Conservation (phyloP, 805 yeast genomes). For the Cyberlindnera meyerae region DNA sequence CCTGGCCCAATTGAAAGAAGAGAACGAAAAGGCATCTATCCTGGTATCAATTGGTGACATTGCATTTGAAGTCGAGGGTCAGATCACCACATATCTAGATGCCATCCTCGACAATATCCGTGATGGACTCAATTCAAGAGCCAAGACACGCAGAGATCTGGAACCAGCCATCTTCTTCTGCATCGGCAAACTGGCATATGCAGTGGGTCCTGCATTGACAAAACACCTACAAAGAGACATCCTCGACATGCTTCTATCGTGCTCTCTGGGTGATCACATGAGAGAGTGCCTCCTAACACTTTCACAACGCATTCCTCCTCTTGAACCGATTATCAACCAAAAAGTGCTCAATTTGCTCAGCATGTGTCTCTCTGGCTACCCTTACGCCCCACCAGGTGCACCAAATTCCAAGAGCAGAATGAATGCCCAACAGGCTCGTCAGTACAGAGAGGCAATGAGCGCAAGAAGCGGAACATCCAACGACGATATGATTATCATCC, state of each 20-base stretch:
- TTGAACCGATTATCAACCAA: slow-evolving; percentile 67
- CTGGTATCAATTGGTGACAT: slow-evolving; percentile 81
- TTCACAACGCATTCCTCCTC: slow-evolving; percentile 70
- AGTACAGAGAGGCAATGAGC: slow-evolving; percentile 70
- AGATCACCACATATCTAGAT: slow-evolving; percentile 82
- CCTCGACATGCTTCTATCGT: slow-evolving; percentile 70
- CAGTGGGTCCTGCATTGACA: slow-evolving; percentile 90
- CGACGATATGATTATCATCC: slow-evolving; percentile 55
- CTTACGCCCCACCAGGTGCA: slow-evolving; percentile 80
- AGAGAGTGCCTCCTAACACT: slow-evolving; percentile 67
- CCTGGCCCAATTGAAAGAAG: slow-evolving; percentile 69
- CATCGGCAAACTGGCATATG: slow-evolving; percentile 75
- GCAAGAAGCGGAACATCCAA: slow-evolving; percentile 57
- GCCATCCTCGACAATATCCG: slow-evolving; percentile 79
- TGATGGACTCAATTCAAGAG: slow-evolving; percentile 59
- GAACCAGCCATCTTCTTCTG: slow-evolving; percentile 88
- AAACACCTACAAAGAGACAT: slow-evolving; percentile 82
- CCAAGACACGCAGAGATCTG: slow-evolving; percentile 59
- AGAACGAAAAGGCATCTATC: slow-evolving; percentile 71
- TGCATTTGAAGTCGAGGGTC: slow-evolving; percentile 68
- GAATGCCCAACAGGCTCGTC: slow-evolving; percentile 63
- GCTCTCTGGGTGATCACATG: slow-evolving; percentile 81
- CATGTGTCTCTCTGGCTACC: slow-evolving; percentile 72
- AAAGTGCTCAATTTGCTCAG: slow-evolving; percentile 69
- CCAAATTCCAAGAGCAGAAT: slow-evolving; percentile 53